Percentiles rank a stretch among this genome's conserved stretches.
Evolutionary conservation across 2,329 filamentous ascomycete genomes (phyloP).

Genomic region (Uncinocarpus reesii): DNA sequence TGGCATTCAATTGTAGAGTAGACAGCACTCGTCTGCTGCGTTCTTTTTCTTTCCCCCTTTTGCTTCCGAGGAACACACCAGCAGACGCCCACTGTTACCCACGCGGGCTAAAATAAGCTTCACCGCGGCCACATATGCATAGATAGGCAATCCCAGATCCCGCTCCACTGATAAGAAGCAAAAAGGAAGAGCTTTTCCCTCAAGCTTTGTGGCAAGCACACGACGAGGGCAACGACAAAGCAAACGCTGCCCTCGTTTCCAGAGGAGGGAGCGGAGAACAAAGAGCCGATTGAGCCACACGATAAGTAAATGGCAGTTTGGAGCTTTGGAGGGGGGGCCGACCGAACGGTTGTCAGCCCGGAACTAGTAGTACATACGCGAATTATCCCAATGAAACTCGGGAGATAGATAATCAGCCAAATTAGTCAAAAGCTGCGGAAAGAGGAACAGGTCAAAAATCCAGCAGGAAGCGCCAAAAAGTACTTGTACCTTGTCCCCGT

Average conservation of each 20-base stretch:
- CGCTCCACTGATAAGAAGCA: conserved; percentile 10
- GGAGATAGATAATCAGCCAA: not conserved
- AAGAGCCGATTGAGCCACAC: too few relatives aligned
- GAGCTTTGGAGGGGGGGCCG: too few relatives aligned
- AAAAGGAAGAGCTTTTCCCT: not conserved
- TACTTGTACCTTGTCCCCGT: conserved; percentile 1
- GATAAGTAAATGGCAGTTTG: too few relatives aligned
- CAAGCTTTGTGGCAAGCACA: not conserved
- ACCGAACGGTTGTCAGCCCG: too few relatives aligned
- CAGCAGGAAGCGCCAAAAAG: too few relatives aligned
- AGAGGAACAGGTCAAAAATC: not conserved
- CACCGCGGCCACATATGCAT: not conserved
- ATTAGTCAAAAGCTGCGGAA: not conserved
- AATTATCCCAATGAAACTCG: not conserved
- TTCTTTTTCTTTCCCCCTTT: not conserved
- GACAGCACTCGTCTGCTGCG: not conserved
- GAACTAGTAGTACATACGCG: not conserved
- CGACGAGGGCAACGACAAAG: not conserved
- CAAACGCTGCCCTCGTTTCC: too few relatives aligned
- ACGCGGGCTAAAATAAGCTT: conserved; percentile 2
- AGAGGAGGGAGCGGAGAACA: too few relatives aligned
- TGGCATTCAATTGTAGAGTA: too few relatives aligned
- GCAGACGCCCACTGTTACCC: not conserved
- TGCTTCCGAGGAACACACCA: not conserved
- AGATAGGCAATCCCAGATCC: conserved; percentile 8